Evolutionary conservation across 2,329 filamentous ascomycete species (phyloP), one percentile per base, ranked within the genome.

Genomic region (Volutella citrinella): DNA sequence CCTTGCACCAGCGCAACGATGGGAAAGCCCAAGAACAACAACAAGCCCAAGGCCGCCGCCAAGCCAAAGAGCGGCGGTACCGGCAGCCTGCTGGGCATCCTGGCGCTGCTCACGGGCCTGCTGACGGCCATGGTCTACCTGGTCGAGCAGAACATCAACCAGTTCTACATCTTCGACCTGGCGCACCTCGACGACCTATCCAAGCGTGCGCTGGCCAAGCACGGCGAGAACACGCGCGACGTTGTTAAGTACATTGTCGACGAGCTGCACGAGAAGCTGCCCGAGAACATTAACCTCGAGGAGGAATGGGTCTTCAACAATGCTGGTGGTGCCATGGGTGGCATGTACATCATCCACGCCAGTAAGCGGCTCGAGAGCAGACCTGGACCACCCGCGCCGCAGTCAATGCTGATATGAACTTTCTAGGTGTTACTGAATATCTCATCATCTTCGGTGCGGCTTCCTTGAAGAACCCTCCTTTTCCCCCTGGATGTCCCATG

Each of bases 281-380:
- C 64, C 31, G 51, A 54, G 30, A 66, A 87, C 61, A 56, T 91
- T 56, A 88, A 84, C 65, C 58, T 76, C 35, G 68, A 83, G 39
- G 79, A 91, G 65, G 84, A 91, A 62, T 95, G 87, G 87, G 73
- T 94, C 27, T 91, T 95, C 55, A 95, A 94, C 72, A 94, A 94
- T 56, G 87, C 87, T 32, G 88, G 88, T 32, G 88, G 88, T 45
- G 87, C 87, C 32, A 95, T 94, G 88, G 88, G 88, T 36, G 85
- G 77, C 55, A 93, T 94, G 88, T 89, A 87, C 61, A 82, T 94
- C 46, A 82, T 94, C 52, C 88, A 94, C 59, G 86, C 87, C 40
- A 90, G 84, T 84, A 62, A 60, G 79, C 27, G 8, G 14, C 14
- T 4, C 16, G 10, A 7, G 17, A n/a, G n/a, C n/a, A n/a, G n/a